Evolutionary conservation across 768 basidiomycete genomes (phyloP), one percentile per base, ranked within the genome.

Genomic region (Auricularia sp.): DNA sequence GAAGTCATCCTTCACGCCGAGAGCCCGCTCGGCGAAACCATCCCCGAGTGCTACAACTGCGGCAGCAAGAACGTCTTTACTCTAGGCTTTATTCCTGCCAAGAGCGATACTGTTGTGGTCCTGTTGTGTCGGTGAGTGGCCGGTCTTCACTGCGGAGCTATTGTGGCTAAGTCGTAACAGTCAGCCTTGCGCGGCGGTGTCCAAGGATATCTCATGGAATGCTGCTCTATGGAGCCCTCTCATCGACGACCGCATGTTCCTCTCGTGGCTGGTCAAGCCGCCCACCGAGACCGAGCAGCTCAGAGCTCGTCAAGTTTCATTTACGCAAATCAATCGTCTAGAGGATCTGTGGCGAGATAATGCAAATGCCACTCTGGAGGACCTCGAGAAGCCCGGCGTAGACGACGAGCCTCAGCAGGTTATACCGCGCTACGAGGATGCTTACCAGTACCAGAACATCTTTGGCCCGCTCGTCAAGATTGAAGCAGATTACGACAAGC

Each of bases 21-120:
- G 71, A 90, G 90, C 65, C 93, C 96, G 2, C 81, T 99, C 3
- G 97, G 97, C 1, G 97, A 98, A 77, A 98, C 97, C 1, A 91
- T 92, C 0, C 97, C 97, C 0, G 97, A 99, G 78, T 99, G 97
- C 75, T 99, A 99, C 80, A 95, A 94, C 72, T 99, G 97, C 72
- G 97, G 97, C 16, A 95, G 92, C 80, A 98, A 97, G 78, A 99
- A 99, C 72, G 97, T 98, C 13, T 99, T 99, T 73, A 94, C 98
- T 91, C 84, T 99, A 18, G 97, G 97, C 3, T 99, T 99, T 72
- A 99, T 99, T 71, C 97, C 97, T 2, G 97, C 97, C 21, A 99
- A 99, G 79, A 93, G 92, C 72, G 97, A 99, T 72, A 98, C 97
- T 3, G 97, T 99, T 45, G 97, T 99, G 42, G 96, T 99, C 39